These are phyloP conservation scores for Rhodamnia argentea DNA, from an alignment of 345 rosid species.

Conservation along the genomic window DNA sequence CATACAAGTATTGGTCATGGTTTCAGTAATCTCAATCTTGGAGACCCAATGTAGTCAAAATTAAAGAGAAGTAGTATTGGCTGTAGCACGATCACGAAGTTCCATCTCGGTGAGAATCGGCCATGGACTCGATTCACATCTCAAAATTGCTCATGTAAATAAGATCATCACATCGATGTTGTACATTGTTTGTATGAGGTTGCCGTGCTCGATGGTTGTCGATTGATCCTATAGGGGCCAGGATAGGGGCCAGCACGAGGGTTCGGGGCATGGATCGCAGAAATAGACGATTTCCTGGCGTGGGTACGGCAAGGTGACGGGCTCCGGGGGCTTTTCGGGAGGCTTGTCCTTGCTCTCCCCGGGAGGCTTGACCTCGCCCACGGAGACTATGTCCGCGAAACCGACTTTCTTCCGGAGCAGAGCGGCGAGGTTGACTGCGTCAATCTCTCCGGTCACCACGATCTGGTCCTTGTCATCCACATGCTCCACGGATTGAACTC, in stretches of 20 bases:
- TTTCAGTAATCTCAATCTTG: background rate
- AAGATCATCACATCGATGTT: background rate
- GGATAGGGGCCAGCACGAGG: background rate
- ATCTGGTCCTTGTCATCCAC: background rate
- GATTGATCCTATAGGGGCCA: too few relatives aligned
- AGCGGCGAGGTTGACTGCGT: background rate
- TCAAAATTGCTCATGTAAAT: background rate
- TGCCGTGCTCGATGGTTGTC: background rate
- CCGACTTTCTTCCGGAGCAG: background rate
- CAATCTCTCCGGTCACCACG: background rate
- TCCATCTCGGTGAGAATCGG: background rate
- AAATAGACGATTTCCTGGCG: background rate
- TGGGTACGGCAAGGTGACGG: background rate
- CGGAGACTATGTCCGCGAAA: background rate
- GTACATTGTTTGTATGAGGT: background rate
- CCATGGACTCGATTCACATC: background rate
- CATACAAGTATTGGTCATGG: too few relatives aligned
- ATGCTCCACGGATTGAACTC: background rate
- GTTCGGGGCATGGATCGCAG: too few relatives aligned
- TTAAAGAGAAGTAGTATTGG: background rate
- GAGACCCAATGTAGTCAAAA: background rate
- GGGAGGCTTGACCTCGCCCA: background rate
- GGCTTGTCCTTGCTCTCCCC: background rate
- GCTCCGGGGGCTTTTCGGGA: fast-evolving
- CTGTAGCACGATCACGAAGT: background rate